phyloP scores from a whole-genome alignment of 2,329 filamentous ascomycete genomes.

The Cordyceps farinosa region DNA sequence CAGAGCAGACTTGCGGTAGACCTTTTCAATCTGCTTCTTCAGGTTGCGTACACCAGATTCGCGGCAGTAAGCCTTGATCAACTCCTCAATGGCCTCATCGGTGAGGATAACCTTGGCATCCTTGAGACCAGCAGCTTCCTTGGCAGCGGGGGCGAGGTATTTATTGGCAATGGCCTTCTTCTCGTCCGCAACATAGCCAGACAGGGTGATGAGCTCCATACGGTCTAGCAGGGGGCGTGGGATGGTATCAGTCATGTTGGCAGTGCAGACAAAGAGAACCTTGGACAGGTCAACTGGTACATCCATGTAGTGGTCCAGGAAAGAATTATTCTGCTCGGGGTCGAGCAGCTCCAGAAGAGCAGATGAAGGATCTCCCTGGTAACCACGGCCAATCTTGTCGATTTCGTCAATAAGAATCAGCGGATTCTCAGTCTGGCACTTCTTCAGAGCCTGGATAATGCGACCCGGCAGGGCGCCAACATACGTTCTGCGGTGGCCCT shows the following conservation, averaged over 20 bases:
- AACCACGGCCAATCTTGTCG: conserved; percentile 95
- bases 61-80: conserved; percentile 98
- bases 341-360: conserved; percentile 91
- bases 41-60: conserved; percentile 96
- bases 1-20: conserved; percentile 93
- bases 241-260: conserved; percentile 98
- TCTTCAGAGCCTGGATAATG: conserved; percentile 97
- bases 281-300: conserved; percentile 96
- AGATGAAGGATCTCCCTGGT: conserved; percentile 94
- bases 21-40: conserved; percentile 99
- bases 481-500: conserved; percentile 93
- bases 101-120: conserved; percentile 85
- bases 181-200: conserved; percentile 94
- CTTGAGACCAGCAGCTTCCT: conserved; percentile 86
- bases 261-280: conserved; percentile 96
- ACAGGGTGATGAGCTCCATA: conserved; percentile 96
- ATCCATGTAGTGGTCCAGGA: conserved; percentile 98
- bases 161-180: conserved; percentile 97
- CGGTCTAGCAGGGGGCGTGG: conserved; percentile 88
- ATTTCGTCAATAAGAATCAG: conserved; percentile 95
- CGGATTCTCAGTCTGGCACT: conserved; percentile 98
- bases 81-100: conserved; percentile 84
- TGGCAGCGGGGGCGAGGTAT: conserved; percentile 91
- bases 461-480: conserved; percentile 92
- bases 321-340: conserved; percentile 95